Conservation (phyloP, 2,329 filamentous ascomycete genomes). For the Pseudocercospora eumusae region DNA sequence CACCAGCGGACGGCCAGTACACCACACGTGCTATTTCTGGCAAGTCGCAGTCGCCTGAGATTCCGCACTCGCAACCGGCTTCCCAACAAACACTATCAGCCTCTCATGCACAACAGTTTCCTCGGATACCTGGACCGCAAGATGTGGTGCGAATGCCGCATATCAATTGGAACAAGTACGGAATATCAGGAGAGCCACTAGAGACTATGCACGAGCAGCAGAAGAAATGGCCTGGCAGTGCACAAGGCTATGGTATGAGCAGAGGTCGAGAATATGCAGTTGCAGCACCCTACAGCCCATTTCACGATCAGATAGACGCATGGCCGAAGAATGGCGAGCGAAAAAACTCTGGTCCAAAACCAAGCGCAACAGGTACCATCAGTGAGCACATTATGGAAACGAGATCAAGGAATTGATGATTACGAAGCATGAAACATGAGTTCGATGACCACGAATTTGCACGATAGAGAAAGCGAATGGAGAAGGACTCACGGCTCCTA, state of each 20-base stretch:
- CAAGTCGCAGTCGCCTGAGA: constrained; percentile 30
- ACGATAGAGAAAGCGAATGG: constrained; percentile 10
- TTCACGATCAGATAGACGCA: constrained; percentile 50
- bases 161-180: constrained; percentile 94
- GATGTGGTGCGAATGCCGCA: constrained; percentile 82
- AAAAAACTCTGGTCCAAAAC: constrained; percentile 30
- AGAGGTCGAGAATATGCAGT: constrained; percentile 53
- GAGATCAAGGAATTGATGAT: constrained; percentile 27
- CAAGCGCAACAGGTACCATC: constrained; percentile 27
- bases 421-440: constrained; percentile 7
- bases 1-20: constrained; percentile 35
- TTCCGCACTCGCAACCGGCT: constrained; percentile 30
- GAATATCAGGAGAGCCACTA: constrained; percentile 79
- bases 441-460: constrained; percentile 4
- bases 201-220: constrained; percentile 86
- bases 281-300: constrained; percentile 62
- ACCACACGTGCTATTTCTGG: background rate
- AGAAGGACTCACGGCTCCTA: constrained; percentile 2
- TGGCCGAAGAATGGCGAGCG: constrained; percentile 18
- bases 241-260: constrained; percentile 20
- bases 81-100: background rate
- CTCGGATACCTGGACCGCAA: constrained; percentile 72
- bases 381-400: constrained; percentile 38
- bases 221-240: constrained; percentile 58
- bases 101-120: constrained; percentile 51